Evolutionary conservation across 768 basidiomycete genomes (phyloP).

Genomic region (Stropharia rugosoannulata): DNA sequence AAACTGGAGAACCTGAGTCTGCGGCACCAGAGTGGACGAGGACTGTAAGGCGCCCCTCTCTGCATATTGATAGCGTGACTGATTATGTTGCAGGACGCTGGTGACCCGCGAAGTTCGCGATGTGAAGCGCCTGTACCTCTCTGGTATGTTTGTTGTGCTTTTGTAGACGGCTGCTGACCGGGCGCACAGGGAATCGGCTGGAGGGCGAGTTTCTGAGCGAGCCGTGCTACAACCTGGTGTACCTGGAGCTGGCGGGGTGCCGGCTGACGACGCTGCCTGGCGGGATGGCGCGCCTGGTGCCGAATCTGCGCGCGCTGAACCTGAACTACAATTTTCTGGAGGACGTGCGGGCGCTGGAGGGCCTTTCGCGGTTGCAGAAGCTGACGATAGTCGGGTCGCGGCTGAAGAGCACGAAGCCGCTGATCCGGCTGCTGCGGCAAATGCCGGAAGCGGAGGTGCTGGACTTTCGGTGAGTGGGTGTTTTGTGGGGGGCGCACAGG

Average conservation of each 20-base stretch:
- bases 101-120: conserved; percentile 79
- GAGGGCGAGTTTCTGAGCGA: conserved; percentile 59
- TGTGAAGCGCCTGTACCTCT: conserved; percentile 92
- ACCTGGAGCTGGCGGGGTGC: conserved; percentile 90
- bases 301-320: conserved; percentile 90
- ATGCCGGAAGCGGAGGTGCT: conserved; percentile 85
- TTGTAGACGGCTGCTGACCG: not conserved
- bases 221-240: conserved; percentile 85
- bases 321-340: conserved; percentile 97
- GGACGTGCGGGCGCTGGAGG: conserved; percentile 63
- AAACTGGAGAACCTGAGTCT: conserved; percentile 90
- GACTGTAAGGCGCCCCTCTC: conserved; percentile 57
- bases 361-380: conserved; percentile 75
- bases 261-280: conserved; percentile 73
- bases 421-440: conserved; percentile 69
- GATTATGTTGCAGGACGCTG: conserved; percentile 31
- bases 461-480: conserved; percentile 68
- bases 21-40: conserved; percentile 80
- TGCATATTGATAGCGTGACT: conserved; percentile 7
- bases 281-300: conserved; percentile 61
- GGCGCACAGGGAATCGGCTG: conserved; percentile 66
- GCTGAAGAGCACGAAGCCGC: conserved; percentile 67
- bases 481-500: conserved; percentile 8
- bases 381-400: conserved; percentile 86
- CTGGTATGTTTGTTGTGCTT: conserved; percentile 56